Evolutionary conservation across 2,329 filamentous ascomycete genomes (phyloP), one percentile per base, ranked within the genome.

Genomic region (Tolypocladium ophioglossoides): DNA sequence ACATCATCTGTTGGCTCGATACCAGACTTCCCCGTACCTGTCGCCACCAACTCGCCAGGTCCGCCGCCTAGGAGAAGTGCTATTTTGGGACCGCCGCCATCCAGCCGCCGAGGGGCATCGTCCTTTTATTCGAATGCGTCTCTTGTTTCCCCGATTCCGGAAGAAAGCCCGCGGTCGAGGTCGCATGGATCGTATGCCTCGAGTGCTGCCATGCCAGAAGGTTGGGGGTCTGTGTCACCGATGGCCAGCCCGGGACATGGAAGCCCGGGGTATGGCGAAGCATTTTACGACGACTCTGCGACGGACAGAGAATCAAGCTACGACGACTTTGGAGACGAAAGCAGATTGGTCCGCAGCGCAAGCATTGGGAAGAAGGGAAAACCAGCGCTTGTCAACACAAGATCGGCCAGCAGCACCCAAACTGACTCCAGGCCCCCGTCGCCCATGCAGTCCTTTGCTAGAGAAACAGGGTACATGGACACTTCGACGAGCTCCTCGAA

Each of bases 91-190:
- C 82, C 82, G 20, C 83, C 83, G 0, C 82, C 82, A 3, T 81
- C 78, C 14, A 74, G 80, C 4, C 75, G 83, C 61, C 73, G 82
- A 59, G 82, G 82, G 1, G 77, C 76, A 32, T 85, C 82, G 0
- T 83, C 82, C 0, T 85, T 84, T 56, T 85, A 86, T 62, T 86
- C 85, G 3, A 80, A 77, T 58, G 70, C 75, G 14, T 87, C 85
- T 0, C 85, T 78, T 56, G 85, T 91, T 30, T 87, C 87, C 0
- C 86, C 87, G 0, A 91, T 91, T 52, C 85, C 84, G 0, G 87
- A 91, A 66, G 87, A 91, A 64, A 80, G 78, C 58, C 76, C 80
- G 0, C 74, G 77, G 27, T 72, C 77, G 4, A 72, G 76, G 53
- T 82, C 83, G 0, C 79, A 82, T 63, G 75, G 76, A 32, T 89